A percentile compares a stretch with the other conserved stretches of the same genome.
phyloP scores from a whole-genome alignment of 139 green algal genomes.

The Mesotaenium endlicherianum region DNA sequence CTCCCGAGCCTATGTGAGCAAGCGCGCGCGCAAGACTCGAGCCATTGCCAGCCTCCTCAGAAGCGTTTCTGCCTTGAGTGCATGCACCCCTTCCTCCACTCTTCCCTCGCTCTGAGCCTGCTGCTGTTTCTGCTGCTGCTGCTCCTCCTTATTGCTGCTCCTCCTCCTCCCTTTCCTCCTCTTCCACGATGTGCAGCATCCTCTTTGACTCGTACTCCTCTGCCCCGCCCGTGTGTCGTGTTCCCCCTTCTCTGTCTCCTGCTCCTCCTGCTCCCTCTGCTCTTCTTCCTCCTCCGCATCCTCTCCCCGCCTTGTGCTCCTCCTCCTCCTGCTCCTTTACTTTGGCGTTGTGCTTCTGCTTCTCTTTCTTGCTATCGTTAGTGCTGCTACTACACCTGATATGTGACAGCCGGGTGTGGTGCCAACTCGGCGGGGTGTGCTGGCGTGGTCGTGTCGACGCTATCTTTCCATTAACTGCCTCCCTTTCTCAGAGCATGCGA shows the following conservation, averaged over 20 bases:
- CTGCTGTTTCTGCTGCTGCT: background rate
- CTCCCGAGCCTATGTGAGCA: constrained; percentile 32
- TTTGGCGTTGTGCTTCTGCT: background rate
- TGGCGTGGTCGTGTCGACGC: too few species aligned
- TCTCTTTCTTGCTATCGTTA: background rate
- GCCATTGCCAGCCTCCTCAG: too few species aligned
- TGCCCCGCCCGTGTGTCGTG: background rate
- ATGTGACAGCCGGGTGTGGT: too few species aligned
- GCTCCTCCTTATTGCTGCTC: background rate
- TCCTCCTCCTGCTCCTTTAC: background rate
- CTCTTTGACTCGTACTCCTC: background rate
- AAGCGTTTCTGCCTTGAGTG: too few species aligned
- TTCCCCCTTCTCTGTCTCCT: background rate
- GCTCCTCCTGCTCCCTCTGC: background rate
- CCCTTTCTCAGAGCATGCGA: background rate
- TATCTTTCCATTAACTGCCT: too few species aligned
- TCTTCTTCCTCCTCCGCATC: background rate
- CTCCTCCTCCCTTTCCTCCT: background rate
- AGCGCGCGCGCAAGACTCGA: too few species aligned
- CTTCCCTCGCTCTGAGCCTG: too few species aligned
- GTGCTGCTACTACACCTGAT: too few species aligned
- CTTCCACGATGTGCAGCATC: background rate
- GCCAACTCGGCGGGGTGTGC: too few species aligned
- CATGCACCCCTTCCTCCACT: too few species aligned
- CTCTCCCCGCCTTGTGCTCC: background rate